Percentiles rank a stretch among this genome's conserved stretches.
Evolutionary conservation across 108 stramenopile species (phyloP).

Genomic region (Schizochytrium sp.): DNA sequence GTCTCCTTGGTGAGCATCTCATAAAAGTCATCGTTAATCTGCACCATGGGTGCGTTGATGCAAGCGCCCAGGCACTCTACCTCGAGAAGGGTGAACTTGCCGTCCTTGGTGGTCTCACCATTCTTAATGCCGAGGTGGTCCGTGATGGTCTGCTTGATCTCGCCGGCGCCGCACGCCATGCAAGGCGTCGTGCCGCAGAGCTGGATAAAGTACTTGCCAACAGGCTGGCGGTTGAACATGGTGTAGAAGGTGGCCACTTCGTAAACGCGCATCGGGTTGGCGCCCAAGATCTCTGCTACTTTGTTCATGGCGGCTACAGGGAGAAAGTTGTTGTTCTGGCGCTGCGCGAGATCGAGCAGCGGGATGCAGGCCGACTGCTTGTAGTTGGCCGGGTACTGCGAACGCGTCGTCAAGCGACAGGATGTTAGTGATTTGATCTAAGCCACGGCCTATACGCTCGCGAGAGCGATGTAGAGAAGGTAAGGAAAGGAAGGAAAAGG

Average conservation of each 20-base stretch:
- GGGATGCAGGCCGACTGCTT: conserved; percentile 72
- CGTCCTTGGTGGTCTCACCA: conserved; percentile 89
- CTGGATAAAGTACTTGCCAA: conserved; percentile 99
- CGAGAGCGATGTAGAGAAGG: background rate
- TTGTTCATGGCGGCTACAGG: conserved; percentile 98
- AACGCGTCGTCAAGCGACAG: conserved; percentile 57
- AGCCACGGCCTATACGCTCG: too few relatives aligned
- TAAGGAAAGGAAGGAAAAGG: background rate
- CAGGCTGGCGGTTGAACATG: conserved; percentile 98
- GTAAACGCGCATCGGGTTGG: conserved; percentile 74
- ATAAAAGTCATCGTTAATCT: conserved; percentile 97
- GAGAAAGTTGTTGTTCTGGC: conserved; percentile 95
- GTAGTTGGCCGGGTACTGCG: conserved; percentile 90
- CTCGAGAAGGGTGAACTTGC: conserved; percentile 92
- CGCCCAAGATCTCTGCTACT: conserved; percentile 83
- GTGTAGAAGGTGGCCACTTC: conserved; percentile 99
- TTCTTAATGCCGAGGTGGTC: conserved; percentile 89
- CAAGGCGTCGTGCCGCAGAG: conserved; percentile 99
- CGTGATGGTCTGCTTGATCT: conserved; percentile 95
- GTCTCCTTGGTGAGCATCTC: conserved; percentile 95
- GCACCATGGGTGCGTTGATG: conserved; percentile 99
- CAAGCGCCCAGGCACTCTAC: conserved; percentile 99
- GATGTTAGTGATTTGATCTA: background rate
- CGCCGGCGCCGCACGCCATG: conserved; percentile 97
- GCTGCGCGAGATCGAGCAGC: conserved; percentile 77